Evolutionary conservation across 805 yeast genomes (phyloP), one percentile per base, ranked within the genome.

Genomic region (Pichia exigua): DNA sequence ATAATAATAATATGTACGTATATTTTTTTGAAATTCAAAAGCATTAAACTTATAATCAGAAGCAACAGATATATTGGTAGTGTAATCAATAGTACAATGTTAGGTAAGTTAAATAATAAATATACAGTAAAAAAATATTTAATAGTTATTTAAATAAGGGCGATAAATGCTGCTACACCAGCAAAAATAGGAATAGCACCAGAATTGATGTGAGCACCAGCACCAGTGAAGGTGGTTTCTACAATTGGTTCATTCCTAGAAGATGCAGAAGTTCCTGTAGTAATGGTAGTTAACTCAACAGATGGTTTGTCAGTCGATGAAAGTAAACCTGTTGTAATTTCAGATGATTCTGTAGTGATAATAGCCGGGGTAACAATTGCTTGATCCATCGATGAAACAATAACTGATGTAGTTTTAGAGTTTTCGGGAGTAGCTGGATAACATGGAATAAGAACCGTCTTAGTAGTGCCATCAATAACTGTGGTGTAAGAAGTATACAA

Each of bases 401-500:
- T 9, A 27, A 6, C 30, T 2, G 30, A 10, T 10, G 12, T 11
- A 27, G 30, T 27, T 27, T 27, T 7, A 10, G 30, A 27, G 10
- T 24, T 4, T 24, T 24, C 26, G 26, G 26, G 4, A 7, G 10
- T 32, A 13, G 10, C 17, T 17, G 39, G n/a, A 35, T 35, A 1
- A 18, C 49, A 52, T 43, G 54, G 47, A 38, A 17, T 52, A 48
- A 42, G 46, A 20, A 45, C 43, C 12, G 53, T 49, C 4, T 26
- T 40, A 6, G 57, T 54, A 18, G 32, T 42, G 38, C 50, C 56
- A 24, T 49, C 46, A 17, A 44, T 17, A 18, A 46, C 56, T n/a
- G 57, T 53, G 2, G 54, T 52, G 28, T 46, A 49, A 13, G 52
- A 47, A 15, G 57, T 50, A 24, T 42, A 44, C 2, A 49, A 44